phyloP scores from a whole-genome alignment of 805 yeast genomes.

The Myxozyma vanderwaltii region DNA sequence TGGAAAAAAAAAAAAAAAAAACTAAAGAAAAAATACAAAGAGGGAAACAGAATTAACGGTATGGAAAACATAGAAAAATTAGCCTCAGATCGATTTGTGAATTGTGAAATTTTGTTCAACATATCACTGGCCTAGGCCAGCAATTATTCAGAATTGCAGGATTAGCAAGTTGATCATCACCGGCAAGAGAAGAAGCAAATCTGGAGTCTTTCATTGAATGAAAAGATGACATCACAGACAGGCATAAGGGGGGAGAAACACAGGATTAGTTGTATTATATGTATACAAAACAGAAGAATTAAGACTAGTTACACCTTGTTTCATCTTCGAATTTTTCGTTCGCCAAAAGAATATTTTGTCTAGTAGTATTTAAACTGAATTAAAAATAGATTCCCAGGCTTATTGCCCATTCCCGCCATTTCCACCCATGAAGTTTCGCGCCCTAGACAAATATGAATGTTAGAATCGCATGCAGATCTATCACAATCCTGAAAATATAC shows the following conservation, averaged over 20 bases:
- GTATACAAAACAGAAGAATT: not conserved
- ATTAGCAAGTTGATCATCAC: conserved; percentile 27
- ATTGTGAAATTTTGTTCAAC: conserved; percentile 24
- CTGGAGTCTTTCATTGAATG: not conserved
- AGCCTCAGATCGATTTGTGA: conserved; percentile 26
- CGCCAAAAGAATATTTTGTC: too few species aligned
- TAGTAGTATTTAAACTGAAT: not conserved
- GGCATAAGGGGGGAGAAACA: not conserved
- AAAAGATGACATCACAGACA: not conserved
- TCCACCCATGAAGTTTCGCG: conserved; percentile 31
- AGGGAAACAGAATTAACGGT: too few species aligned
- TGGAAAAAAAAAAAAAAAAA: not conserved
- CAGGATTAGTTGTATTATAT: not conserved
- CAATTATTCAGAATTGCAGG: conserved; percentile 30
- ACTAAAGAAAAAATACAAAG: not conserved
- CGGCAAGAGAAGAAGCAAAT: conserved; percentile 6
- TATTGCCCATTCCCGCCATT: not conserved
- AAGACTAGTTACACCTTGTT: not conserved
- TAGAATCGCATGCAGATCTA: not conserved
- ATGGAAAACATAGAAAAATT: too few species aligned
- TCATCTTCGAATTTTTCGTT: too few species aligned
- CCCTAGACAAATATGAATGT: conserved; percentile 9
- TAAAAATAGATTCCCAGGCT: not conserved
- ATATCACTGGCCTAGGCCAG: conserved; percentile 18
- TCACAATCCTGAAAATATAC: not conserved